Evolutionary conservation across 495 filamentous ascomycete genomes (phyloP), one percentile per base, ranked within the genome.

Genomic region (Cudoniella acicularis): DNA sequence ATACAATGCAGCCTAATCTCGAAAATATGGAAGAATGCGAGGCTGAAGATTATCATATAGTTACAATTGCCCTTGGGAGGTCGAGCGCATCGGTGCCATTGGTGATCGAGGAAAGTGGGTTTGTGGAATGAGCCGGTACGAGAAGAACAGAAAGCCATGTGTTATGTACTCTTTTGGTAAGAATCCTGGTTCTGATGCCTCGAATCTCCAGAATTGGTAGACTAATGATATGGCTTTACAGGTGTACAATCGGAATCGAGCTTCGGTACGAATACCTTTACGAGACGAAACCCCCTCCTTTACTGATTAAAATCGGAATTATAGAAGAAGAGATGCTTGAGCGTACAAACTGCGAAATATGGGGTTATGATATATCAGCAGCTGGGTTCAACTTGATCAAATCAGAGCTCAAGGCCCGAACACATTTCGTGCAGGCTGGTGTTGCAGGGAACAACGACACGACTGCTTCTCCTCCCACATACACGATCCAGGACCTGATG

Each of bases 101-200:
- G 69, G 64, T 27, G 69, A 71, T 46, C 65, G 69, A 54, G 69
- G 69, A 26, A 71, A 71, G 52, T 69, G 64, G 65, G 69, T 71
- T 0, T 71, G 69, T 56, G 69, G 69, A 8, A 64, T 71, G 62
- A 60, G 52, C 25, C 16, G 55, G 20, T 66, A 64, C 52, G 65
- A 64, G 45, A 54, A 61, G 36, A 60, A 56, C 42, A 51, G 45
- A 3, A 50, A 27, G n/a, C 56, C 59, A 2, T 57, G 58, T 26
- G 49, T 69, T 24, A 59, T 67, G n/a, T 71, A 71, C 50, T 62
- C 56, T 17, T 71, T 71, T 49, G 69, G 69, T 54, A 49, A 24
- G 43, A 24, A 8, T 30, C n/a, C n/a, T n/a, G n/a, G n/a, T n/a
- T n/a, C n/a, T n/a, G n/a, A n/a, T n/a, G 23, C 43, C 16, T 9